phyloP scores from a whole-genome alignment of 257 asterid species.

The Nicotiana undulata region DNA sequence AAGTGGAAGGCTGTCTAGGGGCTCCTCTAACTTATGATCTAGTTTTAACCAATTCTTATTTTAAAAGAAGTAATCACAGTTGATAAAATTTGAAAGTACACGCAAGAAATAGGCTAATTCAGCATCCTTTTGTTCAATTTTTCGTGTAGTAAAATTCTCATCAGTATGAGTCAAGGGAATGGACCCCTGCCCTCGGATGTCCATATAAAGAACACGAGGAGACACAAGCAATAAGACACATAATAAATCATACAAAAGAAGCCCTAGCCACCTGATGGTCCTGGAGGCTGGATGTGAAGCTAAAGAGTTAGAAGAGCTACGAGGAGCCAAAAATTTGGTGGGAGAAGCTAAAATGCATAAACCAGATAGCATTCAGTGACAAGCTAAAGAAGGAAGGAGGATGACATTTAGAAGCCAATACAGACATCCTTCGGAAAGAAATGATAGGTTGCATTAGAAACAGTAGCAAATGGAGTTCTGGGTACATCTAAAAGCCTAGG shows the following conservation, averaged over 20 bases:
- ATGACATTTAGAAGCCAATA: not conserved
- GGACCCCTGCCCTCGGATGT: too few species aligned
- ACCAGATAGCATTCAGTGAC: not conserved
- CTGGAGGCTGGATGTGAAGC: not conserved
- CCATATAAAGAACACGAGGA: too few species aligned
- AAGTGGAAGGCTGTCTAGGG: constrained; percentile 1
- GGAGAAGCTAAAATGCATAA: not conserved
- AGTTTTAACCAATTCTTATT: not conserved
- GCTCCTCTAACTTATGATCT: not conserved
- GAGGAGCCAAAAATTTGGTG: not conserved
- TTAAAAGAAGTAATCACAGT: not conserved
- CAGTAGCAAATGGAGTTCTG: not conserved
- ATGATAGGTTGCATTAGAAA: not conserved
- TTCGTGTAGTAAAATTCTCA: too few species aligned
- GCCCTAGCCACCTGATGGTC: not conserved
- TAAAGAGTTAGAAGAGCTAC: not conserved
- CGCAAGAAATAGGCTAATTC: too few species aligned
- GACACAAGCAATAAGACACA: not conserved
- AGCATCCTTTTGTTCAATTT: too few species aligned
- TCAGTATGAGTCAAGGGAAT: too few species aligned
- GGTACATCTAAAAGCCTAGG: not conserved
- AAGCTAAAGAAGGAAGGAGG: not conserved
- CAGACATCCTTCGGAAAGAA: not conserved
- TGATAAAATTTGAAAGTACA: not conserved
- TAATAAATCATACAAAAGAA: not conserved